These are phyloP conservation scores for Scedosporium aurantiacum DNA, from an alignment of 2,329 filamentous ascomycete genomes.

Conservation along the genomic window DNA sequence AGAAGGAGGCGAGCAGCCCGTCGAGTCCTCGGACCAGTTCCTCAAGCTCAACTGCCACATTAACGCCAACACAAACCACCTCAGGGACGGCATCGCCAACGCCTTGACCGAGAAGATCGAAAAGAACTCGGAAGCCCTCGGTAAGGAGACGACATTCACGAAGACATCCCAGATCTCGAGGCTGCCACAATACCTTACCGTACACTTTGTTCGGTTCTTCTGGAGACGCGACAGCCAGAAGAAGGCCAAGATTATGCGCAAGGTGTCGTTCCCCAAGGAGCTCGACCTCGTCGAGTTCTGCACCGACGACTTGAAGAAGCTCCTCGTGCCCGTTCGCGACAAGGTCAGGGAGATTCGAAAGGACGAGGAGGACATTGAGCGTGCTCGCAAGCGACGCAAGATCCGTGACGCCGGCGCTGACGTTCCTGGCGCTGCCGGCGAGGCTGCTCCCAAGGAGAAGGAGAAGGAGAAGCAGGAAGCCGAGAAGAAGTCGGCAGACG, in stretches of 20 bases:
- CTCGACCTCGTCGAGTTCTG: constrained; percentile 92
- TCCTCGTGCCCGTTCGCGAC: constrained; percentile 84
- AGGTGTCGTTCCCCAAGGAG: constrained; percentile 91
- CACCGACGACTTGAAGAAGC: constrained; percentile 73
- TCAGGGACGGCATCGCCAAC: constrained; percentile 76
- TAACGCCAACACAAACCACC: constrained; percentile 72
- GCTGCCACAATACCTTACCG: constrained; percentile 86
- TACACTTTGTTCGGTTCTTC: constrained; percentile 97
- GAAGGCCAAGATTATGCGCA: constrained; percentile 99
- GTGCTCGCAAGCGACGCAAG: constrained; percentile 86
- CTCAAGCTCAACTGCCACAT: constrained; percentile 96
- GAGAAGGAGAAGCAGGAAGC: constrained; percentile 26
- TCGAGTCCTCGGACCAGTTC: constrained; percentile 62
- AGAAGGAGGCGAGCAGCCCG: constrained; percentile 60
- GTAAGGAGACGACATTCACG: constrained; percentile 72
- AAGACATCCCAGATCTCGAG: constrained; percentile 85
- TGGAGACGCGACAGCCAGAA: constrained; percentile 94
- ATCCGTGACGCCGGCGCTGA: constrained; percentile 4
- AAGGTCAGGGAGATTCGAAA: constrained; percentile 92
- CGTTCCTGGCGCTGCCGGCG: constrained; percentile 33
- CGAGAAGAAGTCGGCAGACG: constrained; percentile 33
- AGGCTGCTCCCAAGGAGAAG: constrained; percentile 36
- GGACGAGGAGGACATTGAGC: constrained; percentile 87
- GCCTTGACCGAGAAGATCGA: constrained; percentile 81
- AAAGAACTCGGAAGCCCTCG: constrained; percentile 71